Evolutionary conservation across 2,329 filamentous ascomycete species (phyloP), one percentile per base, ranked within the genome.

Genomic region (Fusarium nanum): DNA sequence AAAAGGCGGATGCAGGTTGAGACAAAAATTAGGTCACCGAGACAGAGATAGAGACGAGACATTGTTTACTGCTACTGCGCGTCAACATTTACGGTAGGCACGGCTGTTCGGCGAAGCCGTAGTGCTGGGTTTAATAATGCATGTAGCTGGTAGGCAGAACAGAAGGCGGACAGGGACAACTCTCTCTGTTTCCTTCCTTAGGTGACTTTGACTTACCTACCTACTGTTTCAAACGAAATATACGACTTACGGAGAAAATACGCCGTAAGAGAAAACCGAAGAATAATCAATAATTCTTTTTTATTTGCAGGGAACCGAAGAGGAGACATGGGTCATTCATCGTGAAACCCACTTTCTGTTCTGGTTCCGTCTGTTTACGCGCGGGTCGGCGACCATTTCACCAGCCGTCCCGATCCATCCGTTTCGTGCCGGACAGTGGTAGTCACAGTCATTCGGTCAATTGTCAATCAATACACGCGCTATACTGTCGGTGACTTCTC

Each of bases 31-130:
- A 54, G 28, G 61, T 50, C 61, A 28, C 45, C 14, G 44, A 61
- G 55, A 42, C 52, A 23, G 22, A 23, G 22, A 23, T 23, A 23
- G 27, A 28, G 28, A 13, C 28, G 45, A 47, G 20, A 46, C 32
- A 52, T 41, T 30, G 58, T 68, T 50, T 49, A 53, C 52, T 47
- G 41, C 30, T 56, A 27, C 41, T 57, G 66, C 55, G 45, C 34
- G 56, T 69, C 55, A 62, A 60, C 41, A 32, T 25, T 37, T 46
- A 41, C 16, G 23, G 48, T 27, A 27, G 16, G 27, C 18, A 62
- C 20, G 37, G 41, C 41, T 41, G 28, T 55, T 70, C 67, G 67
- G 67, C 54, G 49, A 56, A 34, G 50, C 67, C 67, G 67, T 68
- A 34, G 48, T 45, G 49, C 34, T n/a, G 49, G 46, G 48, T 34